These are phyloP conservation scores for Arxiozyma heterogenica DNA, from an alignment of 1,139 yeast genomes.

Conservation along the genomic window DNA sequence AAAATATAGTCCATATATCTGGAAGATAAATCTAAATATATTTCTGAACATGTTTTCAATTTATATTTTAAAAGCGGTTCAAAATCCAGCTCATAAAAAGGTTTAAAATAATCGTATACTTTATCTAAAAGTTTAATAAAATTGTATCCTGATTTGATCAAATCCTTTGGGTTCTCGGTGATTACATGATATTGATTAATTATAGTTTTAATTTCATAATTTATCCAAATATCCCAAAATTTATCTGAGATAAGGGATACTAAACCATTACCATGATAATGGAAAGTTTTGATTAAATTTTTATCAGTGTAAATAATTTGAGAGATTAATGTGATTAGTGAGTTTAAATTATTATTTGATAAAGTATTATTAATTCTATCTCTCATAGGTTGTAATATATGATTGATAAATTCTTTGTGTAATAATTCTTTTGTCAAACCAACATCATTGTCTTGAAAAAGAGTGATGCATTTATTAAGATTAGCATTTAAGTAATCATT, in stretches of 20 bases:
- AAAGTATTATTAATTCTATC: constrained; percentile 28
- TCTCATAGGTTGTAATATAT: constrained; percentile 30
- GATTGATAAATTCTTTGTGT: constrained; percentile 31
- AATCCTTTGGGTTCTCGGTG: constrained; percentile 44
- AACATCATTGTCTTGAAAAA: constrained; percentile 19
- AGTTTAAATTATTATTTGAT: constrained; percentile 17
- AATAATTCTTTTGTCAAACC: constrained; percentile 21
- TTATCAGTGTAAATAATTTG: constrained; percentile 29
- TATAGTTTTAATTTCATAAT: constrained; percentile 53
- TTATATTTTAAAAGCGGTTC: constrained; percentile 56
- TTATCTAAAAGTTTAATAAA: constrained; percentile 49
- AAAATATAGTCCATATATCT: constrained; percentile 45
- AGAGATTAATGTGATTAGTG: constrained; percentile 23
- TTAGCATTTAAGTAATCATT: constrained; percentile 32
- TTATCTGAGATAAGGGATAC: constrained; percentile 22
- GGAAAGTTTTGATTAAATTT: constrained; percentile 19
- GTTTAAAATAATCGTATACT: constrained; percentile 48
- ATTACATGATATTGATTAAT: constrained; percentile 51
- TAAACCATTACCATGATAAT: constrained; percentile 27
- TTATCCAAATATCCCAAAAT: constrained; percentile 53
- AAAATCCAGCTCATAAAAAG: constrained; percentile 29
- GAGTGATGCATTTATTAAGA: constrained; percentile 25
- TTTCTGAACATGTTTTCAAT: constrained; percentile 55
- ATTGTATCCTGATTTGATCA: constrained; percentile 44
- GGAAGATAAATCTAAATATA: constrained; percentile 59